These are phyloP conservation scores for Plasmodium gallinaceum DNA, from an alignment of 169 alveolate genomes.

Conservation along the genomic window DNA sequence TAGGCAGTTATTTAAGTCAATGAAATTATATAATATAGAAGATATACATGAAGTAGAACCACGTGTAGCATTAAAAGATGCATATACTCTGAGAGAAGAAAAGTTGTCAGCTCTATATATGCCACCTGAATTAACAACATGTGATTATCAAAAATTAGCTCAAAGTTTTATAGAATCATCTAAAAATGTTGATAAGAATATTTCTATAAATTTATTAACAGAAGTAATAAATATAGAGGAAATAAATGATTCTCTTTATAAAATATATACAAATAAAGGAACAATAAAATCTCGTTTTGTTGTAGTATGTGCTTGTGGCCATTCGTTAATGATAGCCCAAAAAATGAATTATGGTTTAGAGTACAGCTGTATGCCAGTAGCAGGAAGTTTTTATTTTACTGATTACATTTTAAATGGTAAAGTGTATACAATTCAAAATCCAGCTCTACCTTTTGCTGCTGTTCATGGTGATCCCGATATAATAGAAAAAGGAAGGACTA, in stretches of 20 bases:
- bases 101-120: constrained; percentile 83
- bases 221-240: constrained; percentile 82
- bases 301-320: constrained; percentile 91
- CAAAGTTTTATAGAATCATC: constrained; percentile 84
- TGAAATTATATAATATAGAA: constrained; percentile 78
- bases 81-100: constrained; percentile 63
- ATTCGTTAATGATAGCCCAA: constrained; percentile 89
- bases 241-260: constrained; percentile 63
- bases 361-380: constrained; percentile 89
- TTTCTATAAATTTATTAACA: constrained; percentile 79
- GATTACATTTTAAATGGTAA: constrained; percentile 86
- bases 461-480: constrained; percentile 92
- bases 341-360: constrained; percentile 88
- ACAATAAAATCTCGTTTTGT: constrained; percentile 82
- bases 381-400: constrained; percentile 90
- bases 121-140: constrained; percentile 87
- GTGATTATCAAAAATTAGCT: constrained; percentile 83
- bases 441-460: constrained; percentile 90
- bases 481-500: constrained; percentile 81
- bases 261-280: constrained; percentile 82
- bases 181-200: constrained; percentile 37
- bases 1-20: constrained; percentile 79
- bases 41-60: constrained; percentile 88
- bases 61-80: constrained; percentile 80
- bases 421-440: constrained; percentile 91